Evolutionary conservation across 1,284 basidiomycete genomes (phyloP).

Genomic region (Termitomyces sp.): DNA sequence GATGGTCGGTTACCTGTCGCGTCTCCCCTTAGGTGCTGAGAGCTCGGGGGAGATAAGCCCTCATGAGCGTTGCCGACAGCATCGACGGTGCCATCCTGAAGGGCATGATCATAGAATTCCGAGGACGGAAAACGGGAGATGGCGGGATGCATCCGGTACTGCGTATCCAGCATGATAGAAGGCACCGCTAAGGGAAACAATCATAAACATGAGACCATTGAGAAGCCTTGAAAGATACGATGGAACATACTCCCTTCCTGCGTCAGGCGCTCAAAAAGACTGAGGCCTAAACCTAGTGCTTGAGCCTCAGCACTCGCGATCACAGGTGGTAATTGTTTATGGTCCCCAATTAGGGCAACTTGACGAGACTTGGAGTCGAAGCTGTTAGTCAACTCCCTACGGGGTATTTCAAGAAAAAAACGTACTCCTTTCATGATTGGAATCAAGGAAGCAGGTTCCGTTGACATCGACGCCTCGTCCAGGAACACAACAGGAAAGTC

Average conservation of each 20-base stretch:
- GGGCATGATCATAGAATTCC: conserved; percentile 73
- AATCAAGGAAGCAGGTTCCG: conserved; percentile 83
- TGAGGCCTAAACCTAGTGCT: conserved; percentile 67
- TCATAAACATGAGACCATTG: conserved; percentile 4
- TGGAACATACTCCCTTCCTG: conserved; percentile 62
- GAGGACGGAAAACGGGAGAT: conserved; percentile 83
- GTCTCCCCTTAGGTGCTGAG: conserved; percentile 40
- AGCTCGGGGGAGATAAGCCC: conserved; percentile 53
- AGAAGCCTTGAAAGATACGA: not conserved
- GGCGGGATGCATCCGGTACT: conserved; percentile 92
- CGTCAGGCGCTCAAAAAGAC: conserved; percentile 86
- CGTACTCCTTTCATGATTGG: conserved; percentile 83
- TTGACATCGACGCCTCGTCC: conserved; percentile 95
- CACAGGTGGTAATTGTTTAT: conserved; percentile 93
- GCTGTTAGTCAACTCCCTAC: conserved; percentile 8
- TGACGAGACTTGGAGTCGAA: conserved; percentile 58
- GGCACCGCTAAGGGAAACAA: conserved; percentile 51
- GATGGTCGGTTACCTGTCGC: conserved; percentile 33
- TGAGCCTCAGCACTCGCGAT: conserved; percentile 72
- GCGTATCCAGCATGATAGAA: conserved; percentile 84
- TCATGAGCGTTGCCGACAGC: conserved; percentile 46
- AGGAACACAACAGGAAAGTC: conserved; percentile 94
- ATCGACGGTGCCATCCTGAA: conserved; percentile 73
- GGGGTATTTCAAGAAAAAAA: not conserved
- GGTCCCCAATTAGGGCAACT: conserved; percentile 88